Evolutionary conservation across 2,329 filamentous ascomycete species (phyloP).

Genomic region (Penicillium sclerotigenum): DNA sequence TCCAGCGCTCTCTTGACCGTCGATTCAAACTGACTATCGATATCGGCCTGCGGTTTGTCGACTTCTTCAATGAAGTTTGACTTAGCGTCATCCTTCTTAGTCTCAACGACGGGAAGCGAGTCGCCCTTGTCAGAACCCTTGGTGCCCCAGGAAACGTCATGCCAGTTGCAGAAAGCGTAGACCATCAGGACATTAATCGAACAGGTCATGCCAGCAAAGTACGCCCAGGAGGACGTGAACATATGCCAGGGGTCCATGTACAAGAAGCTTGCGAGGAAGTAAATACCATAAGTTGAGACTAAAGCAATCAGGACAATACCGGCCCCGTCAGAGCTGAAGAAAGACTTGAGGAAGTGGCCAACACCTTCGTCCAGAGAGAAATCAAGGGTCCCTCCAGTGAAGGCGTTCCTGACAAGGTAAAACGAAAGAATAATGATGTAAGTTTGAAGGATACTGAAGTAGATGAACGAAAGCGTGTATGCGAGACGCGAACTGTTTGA

Average conservation of each 20-base stretch:
- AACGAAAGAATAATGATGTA: slow-evolving; percentile 84
- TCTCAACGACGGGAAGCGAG: slow-evolving; percentile 79
- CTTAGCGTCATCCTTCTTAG: slow-evolving; percentile 84
- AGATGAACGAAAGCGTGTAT: slow-evolving; percentile 81
- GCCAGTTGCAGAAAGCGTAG: slow-evolving; percentile 99
- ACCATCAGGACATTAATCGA: slow-evolving; percentile 99
- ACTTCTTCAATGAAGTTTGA: slow-evolving; percentile 85
- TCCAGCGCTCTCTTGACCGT: slow-evolving; percentile 89
- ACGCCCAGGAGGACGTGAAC: slow-evolving; percentile 94
- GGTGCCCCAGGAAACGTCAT: slow-evolving; percentile 98
- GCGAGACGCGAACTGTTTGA: slow-evolving; percentile 61
- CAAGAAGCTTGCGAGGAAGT: slow-evolving; percentile 94
- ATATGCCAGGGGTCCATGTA: slow-evolving; percentile 99
- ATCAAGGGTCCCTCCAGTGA: slow-evolving; percentile 55
- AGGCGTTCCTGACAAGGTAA: slow-evolving; percentile 80
- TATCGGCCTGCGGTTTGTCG: slow-evolving; percentile 92
- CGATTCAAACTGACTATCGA: slow-evolving; percentile 91
- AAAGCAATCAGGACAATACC: slow-evolving; percentile 92
- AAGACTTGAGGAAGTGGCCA: slow-evolving; percentile 66
- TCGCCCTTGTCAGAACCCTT: slow-evolving; percentile 95
- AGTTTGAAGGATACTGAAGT: slow-evolving; percentile 81
- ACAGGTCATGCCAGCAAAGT: slow-evolving; percentile 85
- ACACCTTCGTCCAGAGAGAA: slow-evolving; percentile 62
- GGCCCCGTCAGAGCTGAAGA: slow-evolving; percentile 72
- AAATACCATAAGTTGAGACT: slow-evolving; percentile 87